These are phyloP conservation scores for Auricularia cornea DNA, from an alignment of 768 basidiomycete species.

Conservation along the genomic window DNA sequence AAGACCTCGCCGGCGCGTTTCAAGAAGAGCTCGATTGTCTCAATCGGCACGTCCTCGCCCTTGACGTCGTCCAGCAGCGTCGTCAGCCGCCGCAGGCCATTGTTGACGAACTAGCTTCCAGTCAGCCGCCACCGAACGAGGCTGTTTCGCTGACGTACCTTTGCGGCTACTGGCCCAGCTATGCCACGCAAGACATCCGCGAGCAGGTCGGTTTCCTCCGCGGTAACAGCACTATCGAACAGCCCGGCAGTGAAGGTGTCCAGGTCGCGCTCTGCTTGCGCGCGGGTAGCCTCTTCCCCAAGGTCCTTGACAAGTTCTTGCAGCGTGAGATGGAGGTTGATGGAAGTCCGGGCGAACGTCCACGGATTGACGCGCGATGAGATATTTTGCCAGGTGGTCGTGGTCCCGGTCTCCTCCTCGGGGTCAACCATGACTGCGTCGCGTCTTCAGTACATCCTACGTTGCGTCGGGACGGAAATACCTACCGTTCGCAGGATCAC, in stretches of 20 bases:
- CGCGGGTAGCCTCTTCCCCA: constrained; percentile 43
- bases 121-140: neutral
- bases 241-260: constrained; percentile 59
- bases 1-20: constrained; percentile 57
- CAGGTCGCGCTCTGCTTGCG: constrained; percentile 51
- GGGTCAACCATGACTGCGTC: neutral
- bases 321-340: constrained; percentile 68
- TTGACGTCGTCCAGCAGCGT: constrained; percentile 37
- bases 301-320: constrained; percentile 66
- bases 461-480: no score
- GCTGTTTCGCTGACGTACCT: constrained; percentile 33
- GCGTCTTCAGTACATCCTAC: neutral
- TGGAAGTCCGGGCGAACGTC: constrained; percentile 74
- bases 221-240: constrained; percentile 64
- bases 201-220: constrained; percentile 75
- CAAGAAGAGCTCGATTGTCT: constrained; percentile 29
- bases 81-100: constrained; percentile 57
- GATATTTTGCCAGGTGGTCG: constrained; percentile 47
- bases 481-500: neutral
- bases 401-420: constrained; percentile 9
- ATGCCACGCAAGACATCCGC: constrained; percentile 74
- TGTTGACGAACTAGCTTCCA: constrained; percentile 58
- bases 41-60: constrained; percentile 9
- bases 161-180: constrained; percentile 54
- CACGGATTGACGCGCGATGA: constrained; percentile 69